phyloP scores from a whole-genome alignment of 2,329 filamentous ascomycete genomes.

The Aspergillus sojae region DNA sequence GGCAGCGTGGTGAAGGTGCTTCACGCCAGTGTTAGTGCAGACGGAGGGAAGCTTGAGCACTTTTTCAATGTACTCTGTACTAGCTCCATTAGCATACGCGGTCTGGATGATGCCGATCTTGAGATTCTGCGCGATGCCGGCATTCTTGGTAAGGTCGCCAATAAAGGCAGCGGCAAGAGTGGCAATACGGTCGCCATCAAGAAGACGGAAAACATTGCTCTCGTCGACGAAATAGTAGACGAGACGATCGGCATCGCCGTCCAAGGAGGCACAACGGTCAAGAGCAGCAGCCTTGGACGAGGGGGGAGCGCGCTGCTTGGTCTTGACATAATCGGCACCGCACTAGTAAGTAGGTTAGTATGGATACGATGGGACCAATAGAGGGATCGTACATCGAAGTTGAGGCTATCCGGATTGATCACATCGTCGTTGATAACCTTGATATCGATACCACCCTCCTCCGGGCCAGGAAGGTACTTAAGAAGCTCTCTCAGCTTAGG shows the following conservation, averaged over 20 bases:
- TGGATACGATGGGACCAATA: conserved; percentile 28
- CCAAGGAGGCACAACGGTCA: conserved; percentile 84
- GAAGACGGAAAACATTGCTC: conserved; percentile 81
- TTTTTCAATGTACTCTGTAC: conserved; percentile 88
- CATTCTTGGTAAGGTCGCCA: conserved; percentile 78
- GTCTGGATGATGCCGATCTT: conserved; percentile 96
- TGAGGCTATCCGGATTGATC: conserved; percentile 83
- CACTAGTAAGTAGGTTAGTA: conserved; percentile 57
- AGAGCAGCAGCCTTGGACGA: conserved; percentile 75
- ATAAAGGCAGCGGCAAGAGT: conserved; percentile 94
- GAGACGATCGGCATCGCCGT: conserved; percentile 92
- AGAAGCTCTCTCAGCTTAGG: conserved; percentile 86
- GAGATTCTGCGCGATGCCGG: conserved; percentile 76
- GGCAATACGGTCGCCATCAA: conserved; percentile 95
- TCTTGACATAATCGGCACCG: conserved; percentile 97
- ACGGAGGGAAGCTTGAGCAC: conserved; percentile 85
- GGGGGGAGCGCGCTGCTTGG: conserved; percentile 86
- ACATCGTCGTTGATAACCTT: conserved; percentile 93
- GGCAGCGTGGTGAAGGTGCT: conserved; percentile 96
- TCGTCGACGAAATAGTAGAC: conserved; percentile 93
- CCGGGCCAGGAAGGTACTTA: conserved; percentile 72
- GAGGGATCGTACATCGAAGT: conserved; percentile 73
- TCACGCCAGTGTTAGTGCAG: conserved; percentile 93
- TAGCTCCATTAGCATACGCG: conserved; percentile 94
- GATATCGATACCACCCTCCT: conserved; percentile 73